Conservation (phyloP, 805 yeast genomes). For the Millerozyma miso region DNA sequence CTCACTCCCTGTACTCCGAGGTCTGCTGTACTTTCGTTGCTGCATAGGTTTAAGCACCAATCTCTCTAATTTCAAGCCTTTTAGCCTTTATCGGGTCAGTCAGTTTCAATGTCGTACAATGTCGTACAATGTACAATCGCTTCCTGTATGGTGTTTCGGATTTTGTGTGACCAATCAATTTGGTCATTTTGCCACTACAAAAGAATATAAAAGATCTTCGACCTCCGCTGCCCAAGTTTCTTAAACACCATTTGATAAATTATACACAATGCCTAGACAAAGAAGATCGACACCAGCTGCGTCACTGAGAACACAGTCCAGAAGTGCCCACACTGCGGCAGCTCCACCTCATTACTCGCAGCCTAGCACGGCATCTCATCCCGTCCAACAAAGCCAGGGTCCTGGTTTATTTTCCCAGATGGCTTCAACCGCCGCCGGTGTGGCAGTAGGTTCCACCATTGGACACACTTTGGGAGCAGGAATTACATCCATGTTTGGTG, state of each 20-base stretch:
- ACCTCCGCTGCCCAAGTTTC: too few relatives aligned
- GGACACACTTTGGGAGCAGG: slow-evolving; percentile 98
- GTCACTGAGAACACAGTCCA: slow-evolving; percentile 49
- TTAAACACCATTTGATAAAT: slow-evolving; percentile 1
- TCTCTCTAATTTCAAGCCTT: neutral
- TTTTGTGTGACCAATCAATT: neutral
- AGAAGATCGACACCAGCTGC: slow-evolving; percentile 49
- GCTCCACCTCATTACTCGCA: slow-evolving; percentile 44
- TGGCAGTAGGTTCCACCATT: slow-evolving; percentile 95
- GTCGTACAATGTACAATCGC: too few relatives aligned
- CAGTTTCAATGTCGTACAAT: too few relatives aligned
- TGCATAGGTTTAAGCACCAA: neutral
- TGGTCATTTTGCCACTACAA: neutral
- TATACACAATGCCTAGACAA: slow-evolving; percentile 44
- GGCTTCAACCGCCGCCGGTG: slow-evolving; percentile 99
- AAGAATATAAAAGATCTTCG: neutral
- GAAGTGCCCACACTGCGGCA: slow-evolving; percentile 76
- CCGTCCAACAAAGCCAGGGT: slow-evolving; percentile 37
- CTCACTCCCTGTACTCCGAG: neutral
- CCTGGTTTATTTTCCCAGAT: slow-evolving; percentile 95
- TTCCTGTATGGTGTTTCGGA: too few relatives aligned
- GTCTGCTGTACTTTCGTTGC: neutral
- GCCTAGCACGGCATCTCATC: slow-evolving; percentile 37
- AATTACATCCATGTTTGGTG: slow-evolving; percentile 82
- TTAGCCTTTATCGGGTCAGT: neutral